A percentile compares a stretch with the other conserved stretches of the same genome.
Conservation (phyloP, 2,329 filamentous ascomycete genomes). For the Apiospora malaysiana region DNA sequence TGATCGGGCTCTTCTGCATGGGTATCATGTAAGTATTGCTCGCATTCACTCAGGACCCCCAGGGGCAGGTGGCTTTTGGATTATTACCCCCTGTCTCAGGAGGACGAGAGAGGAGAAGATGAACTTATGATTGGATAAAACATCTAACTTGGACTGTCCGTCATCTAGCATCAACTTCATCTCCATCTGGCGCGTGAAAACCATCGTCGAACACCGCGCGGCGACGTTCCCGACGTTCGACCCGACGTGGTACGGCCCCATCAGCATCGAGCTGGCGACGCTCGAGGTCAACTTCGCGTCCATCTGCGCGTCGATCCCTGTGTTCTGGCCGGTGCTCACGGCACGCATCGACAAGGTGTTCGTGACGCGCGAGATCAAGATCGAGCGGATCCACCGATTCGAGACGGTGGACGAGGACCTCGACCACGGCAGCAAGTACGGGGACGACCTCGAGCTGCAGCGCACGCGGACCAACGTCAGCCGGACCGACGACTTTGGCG, state of each 20-base stretch:
- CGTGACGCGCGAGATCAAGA: slow-evolving; percentile 42
- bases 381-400: slow-evolving; percentile 30
- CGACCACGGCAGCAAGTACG: background rate
- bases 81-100: too few species aligned
- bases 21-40: slow-evolving; percentile 29
- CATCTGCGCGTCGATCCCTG: slow-evolving; percentile 40
- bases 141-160: background rate
- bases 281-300: slow-evolving; percentile 31
- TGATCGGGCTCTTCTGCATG: slow-evolving; percentile 29
- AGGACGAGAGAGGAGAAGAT: background rate
- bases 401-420: slow-evolving; percentile 26
- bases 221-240: slow-evolving; percentile 40
- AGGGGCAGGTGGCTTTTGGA: too few species aligned
- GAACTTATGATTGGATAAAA: too few species aligned
- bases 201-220: slow-evolving; percentile 36
- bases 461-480: background rate
- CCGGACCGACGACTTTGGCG: too few species aligned
- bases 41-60: background rate
- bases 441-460: background rate
- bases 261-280: slow-evolving; percentile 31
- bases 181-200: slow-evolving; percentile 39
- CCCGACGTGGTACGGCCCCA: slow-evolving; percentile 39
- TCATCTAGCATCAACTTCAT: slow-evolving; percentile 31
- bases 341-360: slow-evolving; percentile 40
- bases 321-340: slow-evolving; percentile 41